A percentile compares a stretch with the other conserved stretches of the same genome.
Conservation (phyloP, 768 basidiomycete genomes). For the Tylopilus subfusipes region DNA sequence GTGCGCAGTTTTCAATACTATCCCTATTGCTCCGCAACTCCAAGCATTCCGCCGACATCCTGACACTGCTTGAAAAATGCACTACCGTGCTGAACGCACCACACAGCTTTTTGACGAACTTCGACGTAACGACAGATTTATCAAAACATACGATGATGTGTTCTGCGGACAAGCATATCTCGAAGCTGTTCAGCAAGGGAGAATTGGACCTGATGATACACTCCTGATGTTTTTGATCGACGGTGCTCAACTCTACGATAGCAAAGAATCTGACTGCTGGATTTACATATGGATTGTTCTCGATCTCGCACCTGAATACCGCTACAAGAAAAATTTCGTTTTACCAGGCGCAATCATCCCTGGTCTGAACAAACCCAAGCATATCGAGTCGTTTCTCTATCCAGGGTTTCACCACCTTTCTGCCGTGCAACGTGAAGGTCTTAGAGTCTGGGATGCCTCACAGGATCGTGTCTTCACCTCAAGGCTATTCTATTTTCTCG, state of each 20-base stretch:
- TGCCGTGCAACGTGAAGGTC: conserved; percentile 18
- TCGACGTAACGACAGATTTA: neutral
- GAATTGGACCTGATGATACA: neutral
- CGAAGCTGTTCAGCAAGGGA: neutral
- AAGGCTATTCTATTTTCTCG: neutral
- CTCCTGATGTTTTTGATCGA: conserved; percentile 16
- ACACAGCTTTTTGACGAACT: neutral
- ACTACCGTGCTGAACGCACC: neutral
- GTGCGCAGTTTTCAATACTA: neutral
- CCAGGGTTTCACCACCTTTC: conserved; percentile 13
- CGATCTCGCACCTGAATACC: neutral
- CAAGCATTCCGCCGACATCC: neutral
- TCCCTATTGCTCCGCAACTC: neutral
- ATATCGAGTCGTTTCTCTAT: conserved; percentile 26
- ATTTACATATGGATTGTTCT: conserved; percentile 37
- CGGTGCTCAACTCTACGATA: conserved; percentile 37
- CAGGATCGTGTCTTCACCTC: neutral
- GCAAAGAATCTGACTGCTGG: conserved; percentile 19
- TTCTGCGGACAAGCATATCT: neutral
- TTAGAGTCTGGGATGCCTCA: conserved; percentile 20
- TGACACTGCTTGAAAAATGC: neutral
- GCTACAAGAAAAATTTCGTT: neutral
- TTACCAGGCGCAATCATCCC: conserved; percentile 9
- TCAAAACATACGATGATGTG: neutral
- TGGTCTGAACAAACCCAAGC: conserved; percentile 36